phyloP scores from a whole-genome alignment of 495 filamentous ascomycete species.

The Penicillium fimorum region DNA sequence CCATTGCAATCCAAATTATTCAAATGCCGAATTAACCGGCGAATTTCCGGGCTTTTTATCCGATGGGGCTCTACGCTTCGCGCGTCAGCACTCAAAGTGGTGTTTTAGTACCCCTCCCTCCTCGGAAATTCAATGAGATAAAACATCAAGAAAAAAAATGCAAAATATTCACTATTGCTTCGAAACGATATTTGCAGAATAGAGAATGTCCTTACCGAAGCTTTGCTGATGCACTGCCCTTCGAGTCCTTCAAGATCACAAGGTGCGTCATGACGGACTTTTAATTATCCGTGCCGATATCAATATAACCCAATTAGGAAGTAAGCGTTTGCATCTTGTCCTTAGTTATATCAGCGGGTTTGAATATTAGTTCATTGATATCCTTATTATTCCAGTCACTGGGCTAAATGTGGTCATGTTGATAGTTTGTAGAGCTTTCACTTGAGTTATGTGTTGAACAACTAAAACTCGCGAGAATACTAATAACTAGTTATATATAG shows the following conservation, averaged over 20 bases:
- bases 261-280: slow-evolving; percentile 14
- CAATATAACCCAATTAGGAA: slow-evolving; percentile 18
- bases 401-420: not conserved
- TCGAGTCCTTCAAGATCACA: not conserved
- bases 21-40: slow-evolving; percentile 3
- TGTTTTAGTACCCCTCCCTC: not conserved
- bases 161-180: not conserved
- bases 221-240: not conserved
- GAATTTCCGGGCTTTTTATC: slow-evolving; percentile 1
- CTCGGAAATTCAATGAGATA: not conserved
- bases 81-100: slow-evolving; percentile 5
- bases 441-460: not conserved
- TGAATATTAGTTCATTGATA: not conserved
- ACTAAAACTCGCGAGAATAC: not conserved
- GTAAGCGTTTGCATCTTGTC: not conserved
- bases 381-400: not conserved
- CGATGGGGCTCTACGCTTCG: slow-evolving; percentile 6
- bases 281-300: slow-evolving; percentile 6
- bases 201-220: not conserved
- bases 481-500: not conserved
- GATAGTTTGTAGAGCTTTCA: not conserved
- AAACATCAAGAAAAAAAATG: not conserved
- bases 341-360: not conserved
- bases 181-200: not conserved
- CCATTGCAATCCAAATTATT: slow-evolving; percentile 16